These are phyloP conservation scores for Salinomyces thailandicus DNA, from an alignment of 2,329 filamentous ascomycete species.

Conservation along the genomic window DNA sequence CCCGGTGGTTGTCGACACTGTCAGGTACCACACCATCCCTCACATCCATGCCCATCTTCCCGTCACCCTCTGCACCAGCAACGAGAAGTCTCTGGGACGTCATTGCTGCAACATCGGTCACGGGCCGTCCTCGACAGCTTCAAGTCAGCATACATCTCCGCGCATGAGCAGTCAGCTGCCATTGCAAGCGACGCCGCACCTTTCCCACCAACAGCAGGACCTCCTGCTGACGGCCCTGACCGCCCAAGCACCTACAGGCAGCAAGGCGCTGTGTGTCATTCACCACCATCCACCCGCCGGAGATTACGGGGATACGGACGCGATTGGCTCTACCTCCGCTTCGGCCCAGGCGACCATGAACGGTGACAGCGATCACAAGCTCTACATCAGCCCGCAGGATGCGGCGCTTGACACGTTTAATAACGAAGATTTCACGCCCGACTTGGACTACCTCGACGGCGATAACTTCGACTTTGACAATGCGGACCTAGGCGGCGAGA, in stretches of 20 bases:
- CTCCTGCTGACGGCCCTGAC: constrained; percentile 38
- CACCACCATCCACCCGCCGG: neutral
- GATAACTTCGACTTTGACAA: constrained; percentile 70
- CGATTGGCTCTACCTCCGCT: constrained; percentile 3
- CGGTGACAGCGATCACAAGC: constrained; percentile 7
- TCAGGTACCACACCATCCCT: no score
- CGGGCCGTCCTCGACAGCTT: no score
- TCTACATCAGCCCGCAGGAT: constrained; percentile 22
- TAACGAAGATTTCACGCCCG: constrained; percentile 49
- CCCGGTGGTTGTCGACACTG: no score
- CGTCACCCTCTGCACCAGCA: no score
- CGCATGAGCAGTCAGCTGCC: constrained; percentile 5
- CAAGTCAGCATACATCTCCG: no score
- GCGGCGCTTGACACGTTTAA: constrained; percentile 19
- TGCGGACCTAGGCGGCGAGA: constrained; percentile 43
- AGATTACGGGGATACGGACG: constrained; percentile 1
- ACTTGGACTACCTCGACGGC: constrained; percentile 69
- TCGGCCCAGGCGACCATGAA: constrained; percentile 12
- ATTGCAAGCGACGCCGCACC: constrained; percentile 25
- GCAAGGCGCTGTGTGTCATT: no score
- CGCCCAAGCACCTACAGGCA: constrained; percentile 29
- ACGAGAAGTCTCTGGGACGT: no score
- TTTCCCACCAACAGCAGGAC: constrained; percentile 34
- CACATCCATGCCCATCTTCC: no score
- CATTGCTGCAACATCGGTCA: no score